Evolutionary conservation across 2,329 filamentous ascomycete species (phyloP), one percentile per base, ranked within the genome.

Genomic region (Paecilomyces dactylethromorphus): DNA sequence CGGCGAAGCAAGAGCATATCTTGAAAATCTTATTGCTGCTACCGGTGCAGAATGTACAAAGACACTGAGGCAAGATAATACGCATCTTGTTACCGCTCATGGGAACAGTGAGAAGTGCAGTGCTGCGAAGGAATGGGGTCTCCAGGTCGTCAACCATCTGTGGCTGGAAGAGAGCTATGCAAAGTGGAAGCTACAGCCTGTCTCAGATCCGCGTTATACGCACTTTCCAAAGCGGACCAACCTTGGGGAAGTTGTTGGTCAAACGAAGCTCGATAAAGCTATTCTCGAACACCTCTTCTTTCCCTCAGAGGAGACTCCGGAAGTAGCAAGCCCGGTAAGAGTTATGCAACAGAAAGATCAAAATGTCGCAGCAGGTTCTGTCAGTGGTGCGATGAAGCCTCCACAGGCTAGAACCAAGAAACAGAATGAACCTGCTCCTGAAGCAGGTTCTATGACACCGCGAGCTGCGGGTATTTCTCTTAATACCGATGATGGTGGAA

Each of bases 161-260:
- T 99, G 94, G 94, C 83, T 99, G 53, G 94, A 99, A 74, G 94
- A 99, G 70, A 95, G 92, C 74, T 99, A 97, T 70, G 91, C 93
- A 1, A 91, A 89, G 71, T 96, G 92, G 78, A 83, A 89, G 68
- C 79, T 88, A 59, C 88, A 91, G 70, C 84, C 85, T 0, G 77
- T 92, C 22, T 88, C 89, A 3, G 84, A 90, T 56, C 80, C 83
- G 8, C 87, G 88, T 62, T 99, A 96, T 71, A 91, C 84, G 0
- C 87, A 92, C 69, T 99, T 97, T 65, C 94, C 94, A 15, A 82
- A 84, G 11, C 84, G 92, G 58, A 97, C 93, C 1, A 97, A 99
- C 70, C 81, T 99, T 5, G 90, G 92, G 56, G 94, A 97, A 73
- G 85, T 97, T 57, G 90, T 96, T 59, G 94, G 94, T 21, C 91